These are phyloP conservation scores for Erythrobasidium yunnanense DNA, from an alignment of 768 basidiomycete genomes.

Conservation along the genomic window DNA sequence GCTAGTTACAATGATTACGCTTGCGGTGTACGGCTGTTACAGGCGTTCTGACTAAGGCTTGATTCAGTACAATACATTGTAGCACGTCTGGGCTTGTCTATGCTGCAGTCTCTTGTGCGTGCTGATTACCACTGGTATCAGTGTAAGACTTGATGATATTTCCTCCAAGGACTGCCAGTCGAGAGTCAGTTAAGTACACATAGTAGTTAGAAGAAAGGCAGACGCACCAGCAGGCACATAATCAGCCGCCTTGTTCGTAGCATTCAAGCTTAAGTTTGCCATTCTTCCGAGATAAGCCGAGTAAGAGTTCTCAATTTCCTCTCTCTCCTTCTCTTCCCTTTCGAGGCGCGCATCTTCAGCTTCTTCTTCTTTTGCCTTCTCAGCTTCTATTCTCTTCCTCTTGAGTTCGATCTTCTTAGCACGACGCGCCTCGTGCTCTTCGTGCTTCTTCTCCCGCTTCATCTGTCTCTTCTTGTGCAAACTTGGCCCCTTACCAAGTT, in stretches of 20 bases:
- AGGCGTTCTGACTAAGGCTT: too few species aligned
- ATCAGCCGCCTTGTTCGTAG: slow-evolving; percentile 12
- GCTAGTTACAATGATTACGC: too few species aligned
- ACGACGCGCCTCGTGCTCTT: slow-evolving; percentile 12
- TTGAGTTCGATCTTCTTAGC: background rate
- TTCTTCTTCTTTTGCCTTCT: background rate
- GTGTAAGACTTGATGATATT: background rate
- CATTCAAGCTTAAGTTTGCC: background rate
- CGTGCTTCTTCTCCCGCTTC: background rate
- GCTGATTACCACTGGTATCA: too few species aligned
- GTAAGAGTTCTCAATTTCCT: slow-evolving; percentile 4
- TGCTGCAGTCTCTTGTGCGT: too few species aligned
- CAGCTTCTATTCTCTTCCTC: background rate
- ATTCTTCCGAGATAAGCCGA: background rate
- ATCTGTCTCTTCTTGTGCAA: background rate
- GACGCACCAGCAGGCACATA: slow-evolving; percentile 14
- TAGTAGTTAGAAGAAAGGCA: background rate
- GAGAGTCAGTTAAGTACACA: background rate
- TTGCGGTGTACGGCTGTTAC: too few species aligned
- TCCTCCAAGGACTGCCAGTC: background rate
- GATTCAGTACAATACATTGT: too few species aligned
- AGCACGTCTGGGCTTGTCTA: too few species aligned
- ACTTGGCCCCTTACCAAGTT: background rate
- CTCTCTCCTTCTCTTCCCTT: slow-evolving; percentile 14
- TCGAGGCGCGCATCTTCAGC: background rate